phyloP scores from a whole-genome alignment of 768 basidiomycete species.

The Hygrocybe coccinea region DNA sequence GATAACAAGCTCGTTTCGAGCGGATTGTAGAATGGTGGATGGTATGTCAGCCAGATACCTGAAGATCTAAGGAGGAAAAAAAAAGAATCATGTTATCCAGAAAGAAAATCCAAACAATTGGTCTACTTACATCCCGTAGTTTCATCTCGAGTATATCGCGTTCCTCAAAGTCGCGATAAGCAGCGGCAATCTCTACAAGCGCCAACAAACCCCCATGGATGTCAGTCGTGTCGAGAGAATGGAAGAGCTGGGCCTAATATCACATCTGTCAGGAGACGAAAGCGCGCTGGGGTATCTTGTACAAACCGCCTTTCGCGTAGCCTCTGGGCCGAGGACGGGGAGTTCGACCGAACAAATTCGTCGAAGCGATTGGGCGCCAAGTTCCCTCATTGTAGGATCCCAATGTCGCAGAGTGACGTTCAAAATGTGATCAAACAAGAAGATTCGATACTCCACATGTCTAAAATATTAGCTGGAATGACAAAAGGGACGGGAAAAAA shows the following conservation, averaged over 20 bases:
- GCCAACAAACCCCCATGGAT: slow-evolving; percentile 80
- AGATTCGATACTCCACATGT: slow-evolving; percentile 67
- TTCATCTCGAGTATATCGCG: slow-evolving; percentile 31
- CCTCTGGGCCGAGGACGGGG: slow-evolving; percentile 44
- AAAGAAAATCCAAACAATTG: neutral
- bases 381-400: slow-evolving; percentile 74
- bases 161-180: slow-evolving; percentile 38
- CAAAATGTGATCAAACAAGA: slow-evolving; percentile 68
- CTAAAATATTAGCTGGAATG: slow-evolving; percentile 37
- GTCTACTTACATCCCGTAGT: slow-evolving; percentile 42
- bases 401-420: slow-evolving; percentile 80
- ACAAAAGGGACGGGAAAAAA: neutral
- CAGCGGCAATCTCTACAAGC: slow-evolving; percentile 67
- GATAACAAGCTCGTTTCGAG: slow-evolving; percentile 68
- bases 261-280: neutral
- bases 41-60: slow-evolving; percentile 52
- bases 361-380: slow-evolving; percentile 72
- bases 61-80: slow-evolving; percentile 62
- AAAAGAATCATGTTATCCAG: neutral
- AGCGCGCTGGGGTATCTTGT: slow-evolving; percentile 20
- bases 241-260: slow-evolving; percentile 50
- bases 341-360: slow-evolving; percentile 63
- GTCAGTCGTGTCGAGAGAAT: slow-evolving; percentile 61
- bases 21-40: slow-evolving; percentile 52
- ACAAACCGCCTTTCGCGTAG: slow-evolving; percentile 47